Base-by-base conservation (phyloP, 2,329 filamentous ascomycete species). In the Dryadomyces quercivorus region DNA sequence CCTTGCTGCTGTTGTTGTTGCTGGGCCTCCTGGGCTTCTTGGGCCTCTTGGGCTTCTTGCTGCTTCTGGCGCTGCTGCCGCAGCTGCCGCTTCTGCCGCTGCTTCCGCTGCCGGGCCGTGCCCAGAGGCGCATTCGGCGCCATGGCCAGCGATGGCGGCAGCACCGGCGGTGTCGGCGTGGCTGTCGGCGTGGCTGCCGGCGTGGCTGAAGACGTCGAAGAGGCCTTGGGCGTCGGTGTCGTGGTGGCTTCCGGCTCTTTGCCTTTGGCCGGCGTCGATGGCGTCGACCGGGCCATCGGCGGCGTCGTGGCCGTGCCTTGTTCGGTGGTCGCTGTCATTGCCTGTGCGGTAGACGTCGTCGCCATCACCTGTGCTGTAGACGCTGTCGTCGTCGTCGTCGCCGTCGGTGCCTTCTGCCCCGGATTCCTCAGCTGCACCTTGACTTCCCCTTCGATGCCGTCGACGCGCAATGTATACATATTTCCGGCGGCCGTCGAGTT, bases 381-480 rank as follows among this genome's bases (percentile, higher is more conserved):
- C 10, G n/a, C 40, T 51, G 54, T 45, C 47, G 57, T 20, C 53
- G 55, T 53, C 53, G 57, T 38, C 40, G 56, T 52, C 5, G 50
- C 53, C 46, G 22, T 46, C 50, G 21, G 53, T 51, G 43, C 49
- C 50, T 53, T 51, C 51, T 45, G 51, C 46, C 22, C 47, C 9
- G 53, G 52, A 1, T 38, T 42, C 31, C 74, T 72, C 7, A 80
- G 71, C 59, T 77, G 72, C 9, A 81, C 76, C 59, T 76, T 75
- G 22, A 82, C 73, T 58, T 81, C 77, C 16, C 76, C 78, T 15
- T 72, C 69, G 10, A 81, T 73, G 49, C 78, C 78, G 55, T 82
- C 77, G 21, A 81, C 71, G 36, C 75, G 69, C 1, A 81, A 68
- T 36, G 70, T 74, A 45, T 71, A 72, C 20, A 53, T 44, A 16